Evolutionary conservation across 306 rosid species (phyloP), one percentile per base, ranked within the genome.

Genomic region (Arachis hypogaea): DNA sequence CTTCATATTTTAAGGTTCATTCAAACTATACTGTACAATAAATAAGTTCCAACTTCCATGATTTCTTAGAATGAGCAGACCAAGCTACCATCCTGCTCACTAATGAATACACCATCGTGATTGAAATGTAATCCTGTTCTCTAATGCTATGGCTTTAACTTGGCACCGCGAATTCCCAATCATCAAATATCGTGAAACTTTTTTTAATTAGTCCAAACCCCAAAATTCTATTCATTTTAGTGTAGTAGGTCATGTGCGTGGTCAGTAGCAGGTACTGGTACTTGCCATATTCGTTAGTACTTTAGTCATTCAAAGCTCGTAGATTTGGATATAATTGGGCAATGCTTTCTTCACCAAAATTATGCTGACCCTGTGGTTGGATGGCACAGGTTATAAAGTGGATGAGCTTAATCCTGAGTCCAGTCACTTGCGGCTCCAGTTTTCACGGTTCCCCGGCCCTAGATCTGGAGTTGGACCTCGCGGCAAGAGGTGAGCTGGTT

Each of bases 391-490:
- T 60, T 89, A 89, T 69, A 77, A 77, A 78, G 87, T 89, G 72
- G 97, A 92, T 69, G 96, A 92, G 85, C 85, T 74, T 11, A 79
- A 67, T 72, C 88, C 90, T 0, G 94, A 89, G 29, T 92, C 92
- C 11, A 92, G 56, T 72, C 82, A 83, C 77, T 76, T 92, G 86
- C 78, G 90, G 83, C 89, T 92, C 66, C 98, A 89, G 78, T 89
- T 92, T 85, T 88, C 98, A 11, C 85, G 98, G 69, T 86, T 68
- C 80, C 94, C 96, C 2, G 96, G 98, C 66, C 92, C 93, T 3
- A 86, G 96, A 77, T 64, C 86, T 61, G 92, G 88, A 49, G 10
- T 90, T 46, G 90, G 88, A 67, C 71, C 86, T 33, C 88, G 93
- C 54, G 85, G 93, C 44, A 89, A 89, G 82, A 84, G 96, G 84